These are phyloP conservation scores for Candida qinlingensis DNA, from an alignment of 805 yeast genomes.

Conservation along the genomic window DNA sequence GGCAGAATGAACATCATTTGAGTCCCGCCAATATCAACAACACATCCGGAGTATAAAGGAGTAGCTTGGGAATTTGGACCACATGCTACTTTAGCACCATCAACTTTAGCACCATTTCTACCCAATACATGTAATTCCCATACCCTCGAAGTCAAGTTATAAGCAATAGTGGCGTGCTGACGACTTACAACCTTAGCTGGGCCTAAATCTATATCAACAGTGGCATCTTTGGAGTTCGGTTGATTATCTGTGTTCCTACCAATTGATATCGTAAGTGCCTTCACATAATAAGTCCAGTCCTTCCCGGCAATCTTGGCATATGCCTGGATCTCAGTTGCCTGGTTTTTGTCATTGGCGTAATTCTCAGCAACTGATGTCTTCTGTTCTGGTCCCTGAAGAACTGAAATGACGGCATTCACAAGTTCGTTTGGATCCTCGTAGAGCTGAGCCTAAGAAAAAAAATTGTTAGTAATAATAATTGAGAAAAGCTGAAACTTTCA, in stretches of 20 bases:
- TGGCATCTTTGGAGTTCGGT: conserved; percentile 14
- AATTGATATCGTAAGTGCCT: conserved; percentile 64
- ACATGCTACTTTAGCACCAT: conserved; percentile 45
- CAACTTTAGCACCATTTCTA: conserved; percentile 90
- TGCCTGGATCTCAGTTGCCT: conserved; percentile 81
- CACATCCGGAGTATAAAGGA: conserved; percentile 77
- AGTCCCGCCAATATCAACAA: conserved; percentile 92
- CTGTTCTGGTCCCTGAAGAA: conserved; percentile 66
- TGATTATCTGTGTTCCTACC: conserved; percentile 70
- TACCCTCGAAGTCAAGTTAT: conserved; percentile 63
- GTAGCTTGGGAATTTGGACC: conserved; percentile 44
- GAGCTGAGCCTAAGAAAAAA: conserved; percentile 10
- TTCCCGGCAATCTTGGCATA: conserved; percentile 93
- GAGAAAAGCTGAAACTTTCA: not conserved
- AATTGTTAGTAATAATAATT: not conserved
- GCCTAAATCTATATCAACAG: conserved; percentile 82
- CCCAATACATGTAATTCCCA: conserved; percentile 89
- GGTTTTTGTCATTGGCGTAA: conserved; percentile 67
- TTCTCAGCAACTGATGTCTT: conserved; percentile 67
- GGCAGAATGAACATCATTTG: conserved; percentile 99
- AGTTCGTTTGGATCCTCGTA: conserved; percentile 60
- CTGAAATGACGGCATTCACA: conserved; percentile 68
- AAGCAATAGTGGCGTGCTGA: conserved; percentile 79
- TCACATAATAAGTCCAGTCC: conserved; percentile 92
- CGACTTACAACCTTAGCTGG: conserved; percentile 97